Evolutionary conservation across 2,329 filamentous ascomycete genomes (phyloP).

Genomic region (Fusarium burgessii): DNA sequence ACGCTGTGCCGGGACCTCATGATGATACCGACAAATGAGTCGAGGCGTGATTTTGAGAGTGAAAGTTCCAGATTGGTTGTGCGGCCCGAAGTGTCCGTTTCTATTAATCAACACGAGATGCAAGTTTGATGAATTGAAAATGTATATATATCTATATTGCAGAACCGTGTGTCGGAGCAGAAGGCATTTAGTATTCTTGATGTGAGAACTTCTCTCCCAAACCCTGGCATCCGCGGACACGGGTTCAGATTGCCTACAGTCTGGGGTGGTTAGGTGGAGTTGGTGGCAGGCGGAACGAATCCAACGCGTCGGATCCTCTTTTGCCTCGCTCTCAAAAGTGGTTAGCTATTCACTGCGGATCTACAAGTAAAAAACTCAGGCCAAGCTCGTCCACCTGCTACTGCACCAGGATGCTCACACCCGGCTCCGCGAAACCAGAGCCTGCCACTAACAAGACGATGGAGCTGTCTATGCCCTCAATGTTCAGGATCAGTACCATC

Average conservation of each 20-base stretch:
- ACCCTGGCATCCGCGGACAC: slow-evolving; percentile 33
- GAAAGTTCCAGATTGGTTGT: slow-evolving; percentile 35
- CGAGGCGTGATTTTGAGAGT: slow-evolving; percentile 32
- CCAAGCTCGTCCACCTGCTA: slow-evolving; percentile 16
- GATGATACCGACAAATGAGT: slow-evolving; percentile 33
- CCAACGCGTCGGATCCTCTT: slow-evolving; percentile 42
- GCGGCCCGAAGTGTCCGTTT: slow-evolving; percentile 21
- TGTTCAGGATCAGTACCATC: slow-evolving; percentile 35
- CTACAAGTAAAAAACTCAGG: slow-evolving; percentile 35
- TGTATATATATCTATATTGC: background rate
- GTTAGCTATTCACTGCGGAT: slow-evolving; percentile 42
- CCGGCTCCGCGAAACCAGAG: slow-evolving; percentile 47
- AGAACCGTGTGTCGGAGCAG: background rate
- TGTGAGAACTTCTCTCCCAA: slow-evolving; percentile 18
- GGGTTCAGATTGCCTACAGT: slow-evolving; percentile 40
- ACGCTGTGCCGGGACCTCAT: slow-evolving; percentile 44
- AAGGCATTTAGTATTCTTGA: background rate
- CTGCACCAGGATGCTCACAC: slow-evolving; percentile 40
- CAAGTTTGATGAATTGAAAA: background rate
- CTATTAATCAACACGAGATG: slow-evolving; percentile 13
- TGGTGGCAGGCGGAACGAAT: slow-evolving; percentile 38
- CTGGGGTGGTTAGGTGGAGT: slow-evolving; percentile 38
- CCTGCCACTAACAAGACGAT: slow-evolving; percentile 37
- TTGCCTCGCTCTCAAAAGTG: slow-evolving; percentile 27
- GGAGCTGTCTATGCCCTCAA: slow-evolving; percentile 41